Evolutionary conservation across 345 rosid species (phyloP).

Genomic region (Nasturtium officinale): DNA sequence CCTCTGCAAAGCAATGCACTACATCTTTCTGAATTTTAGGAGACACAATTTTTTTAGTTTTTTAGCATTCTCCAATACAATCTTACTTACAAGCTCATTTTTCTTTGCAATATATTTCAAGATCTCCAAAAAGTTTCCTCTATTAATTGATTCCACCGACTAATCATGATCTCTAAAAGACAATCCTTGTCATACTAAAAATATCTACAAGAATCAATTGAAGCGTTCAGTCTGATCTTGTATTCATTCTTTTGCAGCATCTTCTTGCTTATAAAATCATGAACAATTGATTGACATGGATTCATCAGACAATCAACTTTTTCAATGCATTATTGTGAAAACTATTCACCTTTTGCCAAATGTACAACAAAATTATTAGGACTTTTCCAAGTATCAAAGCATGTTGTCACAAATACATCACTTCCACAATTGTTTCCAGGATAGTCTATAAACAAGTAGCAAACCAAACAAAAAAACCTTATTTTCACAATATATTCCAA

Average conservation of each 20-base stretch:
- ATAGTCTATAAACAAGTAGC: conserved; percentile 1
- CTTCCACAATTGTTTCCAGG: neutral
- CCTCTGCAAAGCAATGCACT: too few relatives aligned
- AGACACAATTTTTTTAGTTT: neutral
- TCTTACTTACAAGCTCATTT: neutral
- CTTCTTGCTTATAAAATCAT: neutral
- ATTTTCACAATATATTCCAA: conserved; percentile 8
- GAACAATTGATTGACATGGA: neutral
- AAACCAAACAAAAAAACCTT: neutral
- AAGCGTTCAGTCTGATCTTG: neutral
- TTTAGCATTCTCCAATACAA: neutral
- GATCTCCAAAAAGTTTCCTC: neutral
- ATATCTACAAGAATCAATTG: neutral
- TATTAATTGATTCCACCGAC: neutral
- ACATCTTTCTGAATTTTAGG: neutral
- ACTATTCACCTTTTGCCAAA: neutral
- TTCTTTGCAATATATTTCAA: neutral
- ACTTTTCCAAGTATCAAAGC: neutral
- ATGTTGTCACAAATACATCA: neutral
- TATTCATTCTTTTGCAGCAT: neutral
- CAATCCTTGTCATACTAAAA: neutral
- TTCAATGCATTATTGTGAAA: neutral
- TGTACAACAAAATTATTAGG: neutral
- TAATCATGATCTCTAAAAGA: neutral
- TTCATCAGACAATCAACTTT: neutral